phyloP scores from a whole-genome alignment of 2,329 filamentous ascomycete genomes.

The Chalaropsis ovoidea region DNA sequence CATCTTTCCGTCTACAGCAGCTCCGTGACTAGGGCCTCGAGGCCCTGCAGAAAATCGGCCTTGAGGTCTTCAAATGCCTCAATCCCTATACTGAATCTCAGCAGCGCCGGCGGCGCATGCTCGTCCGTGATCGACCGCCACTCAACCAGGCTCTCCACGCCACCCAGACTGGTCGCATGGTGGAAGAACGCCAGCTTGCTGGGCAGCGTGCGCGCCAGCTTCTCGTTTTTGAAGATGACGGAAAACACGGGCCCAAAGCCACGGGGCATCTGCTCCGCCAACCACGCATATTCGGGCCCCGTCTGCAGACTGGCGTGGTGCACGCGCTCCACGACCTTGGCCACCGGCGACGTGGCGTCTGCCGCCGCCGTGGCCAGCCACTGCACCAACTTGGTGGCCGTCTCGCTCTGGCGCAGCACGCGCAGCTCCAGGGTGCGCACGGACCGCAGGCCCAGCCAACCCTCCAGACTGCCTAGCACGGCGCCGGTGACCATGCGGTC shows the following conservation, averaged over 20 bases:
- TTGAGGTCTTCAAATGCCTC: conserved; percentile 79
- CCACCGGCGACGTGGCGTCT: conserved; percentile 35
- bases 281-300: conserved; percentile 51
- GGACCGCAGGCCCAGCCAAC: conserved; percentile 82
- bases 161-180: conserved; percentile 87
- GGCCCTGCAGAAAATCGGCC: conserved; percentile 59
- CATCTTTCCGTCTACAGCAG: conserved; percentile 20
- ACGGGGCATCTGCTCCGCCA: conserved; percentile 77
- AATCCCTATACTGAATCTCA: conserved; percentile 77
- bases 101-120: conserved; percentile 57
- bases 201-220: conserved; percentile 58
- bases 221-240: conserved; percentile 52
- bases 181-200: conserved; percentile 75
- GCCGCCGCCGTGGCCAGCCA: conserved; percentile 54
- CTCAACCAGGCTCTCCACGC: conserved; percentile 92
- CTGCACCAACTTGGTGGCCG: conserved; percentile 55
- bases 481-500: conserved; percentile 71
- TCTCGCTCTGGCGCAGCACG: conserved; percentile 65
- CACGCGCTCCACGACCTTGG: conserved; percentile 49
- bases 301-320: conserved; percentile 70
- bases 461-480: conserved; percentile 82
- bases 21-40: conserved; percentile 44
- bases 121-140: conserved; percentile 85
- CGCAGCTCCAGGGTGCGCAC: conserved; percentile 77
- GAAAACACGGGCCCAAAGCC: conserved; percentile 86